phyloP scores from a whole-genome alignment of 179 eudicot genomes.

The Nepenthes alata region DNA sequence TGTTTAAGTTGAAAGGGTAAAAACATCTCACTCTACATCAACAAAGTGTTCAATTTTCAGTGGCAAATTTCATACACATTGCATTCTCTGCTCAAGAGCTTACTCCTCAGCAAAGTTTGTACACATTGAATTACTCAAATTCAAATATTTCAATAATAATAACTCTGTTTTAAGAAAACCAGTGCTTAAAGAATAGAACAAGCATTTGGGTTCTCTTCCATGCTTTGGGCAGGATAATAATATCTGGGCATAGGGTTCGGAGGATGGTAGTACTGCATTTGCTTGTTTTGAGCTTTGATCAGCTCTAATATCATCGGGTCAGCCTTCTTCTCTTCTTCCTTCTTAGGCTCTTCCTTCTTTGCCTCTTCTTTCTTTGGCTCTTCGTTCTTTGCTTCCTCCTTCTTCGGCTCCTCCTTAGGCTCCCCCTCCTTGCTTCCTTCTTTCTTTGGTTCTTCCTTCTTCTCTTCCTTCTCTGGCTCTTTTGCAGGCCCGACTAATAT shows the following conservation, averaged over 20 bases:
- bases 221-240: conserved; percentile 6
- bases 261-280: conserved; percentile 1
- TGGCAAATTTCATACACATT: too few species aligned
- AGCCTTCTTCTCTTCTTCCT: conserved; percentile 29
- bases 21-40: too few species aligned
- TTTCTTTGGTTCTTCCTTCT: conserved; percentile 46
- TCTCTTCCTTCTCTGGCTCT: conserved; percentile 31
- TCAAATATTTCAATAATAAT: too few species aligned
- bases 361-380: conserved; percentile 25
- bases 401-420: conserved; percentile 23
- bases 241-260: conserved; percentile 20
- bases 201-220: conserved; percentile 5
- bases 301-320: conserved; percentile 31
- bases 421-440: conserved; percentile 22
- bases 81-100: too few species aligned
- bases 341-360: conserved; percentile 36
- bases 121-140: too few species aligned
- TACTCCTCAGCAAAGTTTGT: too few species aligned
- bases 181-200: neutral
- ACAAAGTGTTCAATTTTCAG: too few species aligned
- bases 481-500: conserved; percentile 28
- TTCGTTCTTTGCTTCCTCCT: conserved; percentile 24
- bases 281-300: conserved; percentile 22
- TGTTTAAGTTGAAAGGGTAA: too few species aligned
- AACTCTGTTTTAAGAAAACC: neutral